Evolutionary conservation across 1,284 basidiomycete genomes (phyloP).

Genomic region (Sporisorium scitamineum): DNA sequence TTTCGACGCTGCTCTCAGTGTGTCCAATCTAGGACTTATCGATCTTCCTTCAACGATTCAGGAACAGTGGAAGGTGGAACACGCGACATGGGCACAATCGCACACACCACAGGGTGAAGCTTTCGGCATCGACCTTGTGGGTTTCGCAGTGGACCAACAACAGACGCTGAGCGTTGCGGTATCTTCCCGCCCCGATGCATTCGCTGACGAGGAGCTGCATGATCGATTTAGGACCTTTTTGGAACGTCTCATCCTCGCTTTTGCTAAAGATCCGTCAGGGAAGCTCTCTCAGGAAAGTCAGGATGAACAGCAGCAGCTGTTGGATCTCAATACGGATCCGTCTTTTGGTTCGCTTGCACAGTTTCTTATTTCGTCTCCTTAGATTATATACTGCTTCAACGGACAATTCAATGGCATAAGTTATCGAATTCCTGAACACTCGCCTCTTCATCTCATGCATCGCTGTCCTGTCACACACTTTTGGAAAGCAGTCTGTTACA

Average conservation of each 20-base stretch:
- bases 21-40: conserved; percentile 33
- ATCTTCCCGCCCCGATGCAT: conserved; percentile 7
- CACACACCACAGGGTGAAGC: conserved; percentile 25
- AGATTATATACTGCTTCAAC: too few relatives aligned
- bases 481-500: too few relatives aligned
- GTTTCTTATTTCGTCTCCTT: neutral
- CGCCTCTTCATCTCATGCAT: neutral
- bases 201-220: conserved; percentile 1
- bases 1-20: conserved; percentile 15
- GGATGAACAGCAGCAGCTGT: neutral
- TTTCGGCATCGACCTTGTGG: conserved; percentile 27
- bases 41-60: neutral
- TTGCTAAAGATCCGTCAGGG: neutral
- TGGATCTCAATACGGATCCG: neutral
- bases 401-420: conserved; percentile 1
- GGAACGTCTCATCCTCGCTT: neutral
- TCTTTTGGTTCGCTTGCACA: neutral
- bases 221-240: conserved; percentile 6
- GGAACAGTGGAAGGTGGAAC: neutral
- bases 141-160: neutral
- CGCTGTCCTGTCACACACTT: too few relatives aligned
- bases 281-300: neutral
- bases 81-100: conserved; percentile 16
- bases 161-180: conserved; percentile 20
- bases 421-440: too few relatives aligned